These are phyloP conservation scores for Themeda triandra DNA, from an alignment of 176 grass and related monocot species.

Conservation along the genomic window DNA sequence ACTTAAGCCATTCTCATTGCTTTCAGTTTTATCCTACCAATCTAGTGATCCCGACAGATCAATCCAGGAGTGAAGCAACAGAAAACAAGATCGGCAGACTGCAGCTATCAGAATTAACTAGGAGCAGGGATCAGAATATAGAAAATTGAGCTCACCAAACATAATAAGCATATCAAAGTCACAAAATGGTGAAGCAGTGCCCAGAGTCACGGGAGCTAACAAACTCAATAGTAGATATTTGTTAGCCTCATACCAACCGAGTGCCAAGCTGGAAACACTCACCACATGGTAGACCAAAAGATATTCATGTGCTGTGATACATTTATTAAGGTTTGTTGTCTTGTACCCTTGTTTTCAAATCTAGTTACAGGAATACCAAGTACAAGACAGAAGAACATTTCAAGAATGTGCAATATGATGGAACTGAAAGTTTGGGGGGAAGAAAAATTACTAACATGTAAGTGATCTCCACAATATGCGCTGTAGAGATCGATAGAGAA, in stretches of 20 bases:
- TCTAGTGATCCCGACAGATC: conserved; percentile 22
- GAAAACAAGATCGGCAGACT: conserved; percentile 19
- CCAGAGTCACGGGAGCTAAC: conserved; percentile 19
- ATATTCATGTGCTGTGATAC: conserved; percentile 21
- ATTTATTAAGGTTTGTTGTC: conserved; percentile 25
- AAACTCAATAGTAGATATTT: conserved; percentile 27
- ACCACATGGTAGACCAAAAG: conserved; percentile 32
- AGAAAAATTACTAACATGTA: not conserved
- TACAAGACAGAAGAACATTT: not conserved
- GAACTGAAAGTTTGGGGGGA: not conserved
- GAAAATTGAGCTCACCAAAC: conserved; percentile 33
- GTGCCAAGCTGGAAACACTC: conserved; percentile 27
- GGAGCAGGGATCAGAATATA: conserved; percentile 6
- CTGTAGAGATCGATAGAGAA: not conserved
- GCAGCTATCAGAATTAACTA: conserved; percentile 2
- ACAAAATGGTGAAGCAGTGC: conserved; percentile 12
- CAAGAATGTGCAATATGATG: not conserved
- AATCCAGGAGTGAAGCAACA: conserved; percentile 10
- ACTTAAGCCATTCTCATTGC: not conserved
- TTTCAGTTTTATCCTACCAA: not conserved
- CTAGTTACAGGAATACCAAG: not conserved
- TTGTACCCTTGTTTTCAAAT: conserved; percentile 7
- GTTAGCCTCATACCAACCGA: conserved; percentile 28
- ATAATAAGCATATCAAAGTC: not conserved
- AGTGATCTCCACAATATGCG: not conserved